Evolutionary conservation across 2,329 filamentous ascomycete species (phyloP).

Genomic region (Fusarium cyanostomum): DNA sequence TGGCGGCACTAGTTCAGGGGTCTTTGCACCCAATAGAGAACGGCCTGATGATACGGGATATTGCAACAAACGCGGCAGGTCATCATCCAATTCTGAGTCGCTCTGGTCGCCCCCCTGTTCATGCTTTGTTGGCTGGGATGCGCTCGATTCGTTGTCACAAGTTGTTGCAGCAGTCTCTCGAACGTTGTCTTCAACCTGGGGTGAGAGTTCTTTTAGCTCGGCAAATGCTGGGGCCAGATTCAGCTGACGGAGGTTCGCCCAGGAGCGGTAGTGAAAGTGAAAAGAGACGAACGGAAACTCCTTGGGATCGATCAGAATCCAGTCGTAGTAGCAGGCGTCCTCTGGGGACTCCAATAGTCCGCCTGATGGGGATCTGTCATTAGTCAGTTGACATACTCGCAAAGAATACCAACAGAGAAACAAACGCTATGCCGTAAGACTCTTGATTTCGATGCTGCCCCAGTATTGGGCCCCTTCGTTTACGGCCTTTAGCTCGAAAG

Average conservation of each 20-base stretch:
- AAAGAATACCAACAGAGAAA: not conserved
- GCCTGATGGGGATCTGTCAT: constrained; percentile 59
- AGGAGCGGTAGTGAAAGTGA: constrained; percentile 65
- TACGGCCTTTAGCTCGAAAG: constrained; percentile 61
- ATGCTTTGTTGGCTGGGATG: not conserved
- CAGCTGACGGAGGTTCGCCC: constrained; percentile 57
- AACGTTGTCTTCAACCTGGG: not conserved
- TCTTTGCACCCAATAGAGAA: not conserved
- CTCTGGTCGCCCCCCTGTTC: not conserved
- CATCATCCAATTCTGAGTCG: not conserved
- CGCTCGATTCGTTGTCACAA: not conserved
- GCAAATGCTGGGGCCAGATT: constrained; percentile 55
- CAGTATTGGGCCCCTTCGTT: constrained; percentile 53
- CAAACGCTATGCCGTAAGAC: constrained; percentile 64
- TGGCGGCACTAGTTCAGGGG: not conserved
- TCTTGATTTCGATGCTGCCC: constrained; percentile 58
- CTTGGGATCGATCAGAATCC: constrained; percentile 60
- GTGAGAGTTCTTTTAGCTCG: not conserved
- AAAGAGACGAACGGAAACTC: constrained; percentile 64
- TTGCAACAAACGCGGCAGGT: not conserved
- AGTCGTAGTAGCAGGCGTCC: constrained; percentile 62
- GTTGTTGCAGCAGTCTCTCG: not conserved
- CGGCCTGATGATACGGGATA: not conserved
- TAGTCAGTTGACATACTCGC: constrained; percentile 9
- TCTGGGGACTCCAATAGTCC: constrained; percentile 63